Evolutionary conservation across 2,329 filamentous ascomycete species (phyloP).

Genomic region (Colletotrichum musicola): DNA sequence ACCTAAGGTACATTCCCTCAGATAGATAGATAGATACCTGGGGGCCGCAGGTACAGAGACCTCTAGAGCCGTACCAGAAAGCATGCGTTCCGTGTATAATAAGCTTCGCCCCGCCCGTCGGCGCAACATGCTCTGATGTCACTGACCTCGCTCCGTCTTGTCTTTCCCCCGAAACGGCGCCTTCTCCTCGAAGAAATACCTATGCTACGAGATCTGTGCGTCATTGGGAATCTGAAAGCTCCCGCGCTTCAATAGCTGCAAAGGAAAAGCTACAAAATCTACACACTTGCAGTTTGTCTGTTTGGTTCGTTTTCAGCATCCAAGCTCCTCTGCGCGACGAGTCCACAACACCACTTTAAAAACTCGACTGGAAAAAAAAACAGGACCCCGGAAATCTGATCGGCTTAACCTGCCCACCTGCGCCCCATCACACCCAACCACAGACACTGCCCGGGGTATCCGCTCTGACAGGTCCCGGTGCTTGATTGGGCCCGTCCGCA

Average conservation of each 20-base stretch:
- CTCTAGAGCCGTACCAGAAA: slow-evolving; percentile 12
- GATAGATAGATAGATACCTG: neutral
- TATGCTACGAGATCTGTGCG: too few relatives aligned
- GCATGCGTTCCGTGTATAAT: slow-evolving; percentile 34
- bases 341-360: neutral
- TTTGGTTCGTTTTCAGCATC: neutral
- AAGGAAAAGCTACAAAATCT: too few relatives aligned
- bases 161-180: slow-evolving; percentile 5
- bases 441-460: slow-evolving; percentile 37
- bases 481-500: slow-evolving; percentile 37
- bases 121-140: slow-evolving; percentile 35
- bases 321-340: too few relatives aligned
- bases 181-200: neutral
- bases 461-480: slow-evolving; percentile 37
- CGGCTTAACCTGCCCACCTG: slow-evolving; percentile 32
- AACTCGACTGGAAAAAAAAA: slow-evolving; percentile 15
- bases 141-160: slow-evolving; percentile 28
- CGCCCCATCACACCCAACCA: slow-evolving; percentile 36
- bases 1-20: neutral
- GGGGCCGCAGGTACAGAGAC: neutral
- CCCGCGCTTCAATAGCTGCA: too few relatives aligned
- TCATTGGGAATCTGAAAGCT: neutral
- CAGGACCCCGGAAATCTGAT: slow-evolving; percentile 38
- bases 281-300: slow-evolving; percentile 3
- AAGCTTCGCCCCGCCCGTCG: slow-evolving; percentile 37